A percentile compares a stretch with the other conserved stretches of the same genome.
phyloP scores from a whole-genome alignment of 2,329 filamentous ascomycete genomes.

The Cytospora schulzeri region DNA sequence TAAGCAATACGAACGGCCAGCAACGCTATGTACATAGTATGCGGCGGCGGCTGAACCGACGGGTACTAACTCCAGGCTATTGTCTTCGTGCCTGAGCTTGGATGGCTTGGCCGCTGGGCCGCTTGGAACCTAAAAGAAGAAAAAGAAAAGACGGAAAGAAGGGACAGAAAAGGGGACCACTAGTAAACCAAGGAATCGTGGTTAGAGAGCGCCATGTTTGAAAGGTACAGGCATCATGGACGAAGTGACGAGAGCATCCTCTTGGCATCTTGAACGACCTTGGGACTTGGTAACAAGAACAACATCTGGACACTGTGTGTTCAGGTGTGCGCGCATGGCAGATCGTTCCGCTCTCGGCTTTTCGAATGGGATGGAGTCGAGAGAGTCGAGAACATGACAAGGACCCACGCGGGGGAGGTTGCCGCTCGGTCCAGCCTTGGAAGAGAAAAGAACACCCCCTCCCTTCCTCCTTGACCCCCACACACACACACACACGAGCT shows the following conservation, averaged over 20 bases:
- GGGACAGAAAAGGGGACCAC: background rate
- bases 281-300: background rate
- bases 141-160: background rate
- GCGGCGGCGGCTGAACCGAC: background rate
- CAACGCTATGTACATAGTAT: background rate
- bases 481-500: background rate
- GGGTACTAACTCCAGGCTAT: background rate
- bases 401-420: conserved; percentile 18
- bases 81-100: background rate
- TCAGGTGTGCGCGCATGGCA: background rate
- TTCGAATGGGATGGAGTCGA: background rate
- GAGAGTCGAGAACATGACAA: conserved; percentile 17
- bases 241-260: too few species aligned
- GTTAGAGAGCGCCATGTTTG: background rate
- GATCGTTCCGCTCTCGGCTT: background rate
- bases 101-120: too few species aligned
- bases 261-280: too few species aligned
- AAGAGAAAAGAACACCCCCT: too few species aligned
- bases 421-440: background rate
- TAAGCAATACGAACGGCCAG: background rate
- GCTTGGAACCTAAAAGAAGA: too few species aligned
- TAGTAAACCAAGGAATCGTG: background rate
- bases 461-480: too few species aligned
- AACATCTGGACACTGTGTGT: background rate
- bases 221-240: background rate